Percentiles rank a stretch among this genome's conserved stretches.
Conservation (phyloP, 495 filamentous ascomycete species). For the Parathielavia appendiculata region DNA sequence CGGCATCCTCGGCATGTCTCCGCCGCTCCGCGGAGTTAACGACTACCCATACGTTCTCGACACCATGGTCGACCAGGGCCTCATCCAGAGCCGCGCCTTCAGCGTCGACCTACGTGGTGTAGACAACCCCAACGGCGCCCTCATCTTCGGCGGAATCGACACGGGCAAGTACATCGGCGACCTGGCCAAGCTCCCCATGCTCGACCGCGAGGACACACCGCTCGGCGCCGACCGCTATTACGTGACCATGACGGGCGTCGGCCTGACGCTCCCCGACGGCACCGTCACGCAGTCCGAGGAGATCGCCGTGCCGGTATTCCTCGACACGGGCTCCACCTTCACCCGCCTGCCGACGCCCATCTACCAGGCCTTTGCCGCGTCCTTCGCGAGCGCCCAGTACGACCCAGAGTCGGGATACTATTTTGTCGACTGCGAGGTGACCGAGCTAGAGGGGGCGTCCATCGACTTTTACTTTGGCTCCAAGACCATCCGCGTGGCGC, state of each 20-base stretch:
- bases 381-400: conserved; percentile 23
- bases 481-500: conserved; percentile 52
- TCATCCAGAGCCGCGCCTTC: conserved; percentile 68
- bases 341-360: conserved; percentile 25
- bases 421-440: conserved; percentile 55
- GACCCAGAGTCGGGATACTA: conserved; percentile 39
- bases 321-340: conserved; percentile 31
- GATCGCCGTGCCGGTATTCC: conserved; percentile 28
- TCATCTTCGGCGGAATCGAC: conserved; percentile 79
- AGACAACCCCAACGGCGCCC: conserved; percentile 50
- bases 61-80: conserved; percentile 52
- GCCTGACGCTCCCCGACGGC: conserved; percentile 28
- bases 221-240: conserved; percentile 29
- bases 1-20: conserved; percentile 69
- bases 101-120: conserved; percentile 58
- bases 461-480: conserved; percentile 56
- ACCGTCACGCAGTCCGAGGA: conserved; percentile 12
- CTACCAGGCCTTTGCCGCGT: conserved; percentile 24
- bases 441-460: conserved; percentile 39
- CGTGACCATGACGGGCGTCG: conserved; percentile 24
- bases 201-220: conserved; percentile 28
- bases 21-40: conserved; percentile 42
- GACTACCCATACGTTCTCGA: conserved; percentile 66
- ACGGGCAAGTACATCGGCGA: conserved; percentile 59
- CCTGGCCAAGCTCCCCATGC: conserved; percentile 49